Evolutionary conservation across 495 filamentous ascomycete species (phyloP), one percentile per base, ranked within the genome.

Genomic region (Lepraria neglecta): DNA sequence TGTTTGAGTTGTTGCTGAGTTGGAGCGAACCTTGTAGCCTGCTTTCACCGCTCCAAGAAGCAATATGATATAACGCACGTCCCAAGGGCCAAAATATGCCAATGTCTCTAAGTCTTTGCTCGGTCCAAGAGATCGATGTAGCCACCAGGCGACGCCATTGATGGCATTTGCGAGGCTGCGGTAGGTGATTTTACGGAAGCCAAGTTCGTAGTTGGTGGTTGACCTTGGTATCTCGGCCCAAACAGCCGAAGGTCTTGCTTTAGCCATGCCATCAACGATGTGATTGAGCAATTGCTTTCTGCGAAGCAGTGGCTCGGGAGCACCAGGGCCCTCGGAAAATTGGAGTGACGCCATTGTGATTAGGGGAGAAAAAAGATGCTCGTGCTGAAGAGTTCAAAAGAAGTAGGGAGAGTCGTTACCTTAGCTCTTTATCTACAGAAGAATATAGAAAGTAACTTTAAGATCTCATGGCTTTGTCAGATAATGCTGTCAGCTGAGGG

Each of bases 31-130:
- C 56, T 72, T 76, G 63, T 81, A 79, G 14, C 78, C 78, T n/a
- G 70, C 71, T 62, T 82, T 81, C 24, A 78, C 50, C 9, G 76
- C 73, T 0, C 73, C 78, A 6, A 80, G 54, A 0, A 77, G 56
- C 1, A 78, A 44, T 14, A 73, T 69, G 6, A 65, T 63, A 56
- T 78, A 75, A 30, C 76, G 63, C 1, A 80, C 17, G 58, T 83
- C 74, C 56, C 76, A 72, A 17, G 74, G 67, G 28, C 77, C 80
- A 27, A 76, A 63, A 53, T 80, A 82, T 4, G 70, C 69, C 9
- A 80, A 24, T 7, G 68, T 67, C 51, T 73, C 67, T 14, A 67
- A 73, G 6, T 60, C 56, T 9, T 51, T 1, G 7, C 69, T 69
- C 7, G 52, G 62, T 1, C 75, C 77, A 14, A 78, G 65, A 0